Conservation (phyloP, 1,139 yeast species). For the Taphrina wiesneri region DNA sequence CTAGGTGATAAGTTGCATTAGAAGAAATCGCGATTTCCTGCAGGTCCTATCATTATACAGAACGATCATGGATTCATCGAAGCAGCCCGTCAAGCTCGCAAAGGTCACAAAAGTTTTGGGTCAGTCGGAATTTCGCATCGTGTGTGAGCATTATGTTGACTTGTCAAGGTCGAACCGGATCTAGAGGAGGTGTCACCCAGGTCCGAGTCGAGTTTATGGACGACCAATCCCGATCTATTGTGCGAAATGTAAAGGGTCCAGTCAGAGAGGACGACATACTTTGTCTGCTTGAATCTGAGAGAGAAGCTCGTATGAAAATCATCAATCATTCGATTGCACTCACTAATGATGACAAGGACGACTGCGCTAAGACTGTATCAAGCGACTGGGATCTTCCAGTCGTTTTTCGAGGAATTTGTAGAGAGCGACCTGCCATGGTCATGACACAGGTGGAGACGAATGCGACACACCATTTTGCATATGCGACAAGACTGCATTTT, state of each 20-base stretch:
- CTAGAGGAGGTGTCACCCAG: slow-evolving; percentile 64
- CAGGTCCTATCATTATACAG: not conserved
- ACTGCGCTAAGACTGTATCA: not conserved
- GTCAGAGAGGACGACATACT: slow-evolving; percentile 99
- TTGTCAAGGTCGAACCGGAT: slow-evolving; percentile 50
- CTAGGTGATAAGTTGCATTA: not conserved
- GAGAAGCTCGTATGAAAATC: slow-evolving; percentile 77
- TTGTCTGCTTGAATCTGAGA: slow-evolving; percentile 99
- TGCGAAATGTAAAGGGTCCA: slow-evolving; percentile 99
- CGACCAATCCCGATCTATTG: slow-evolving; percentile 96
- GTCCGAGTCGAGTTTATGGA: slow-evolving; percentile 99
- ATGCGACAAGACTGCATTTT: slow-evolving; percentile 6
- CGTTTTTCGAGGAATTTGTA: not conserved
- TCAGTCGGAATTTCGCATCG: not conserved
- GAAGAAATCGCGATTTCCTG: not conserved
- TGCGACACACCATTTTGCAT: slow-evolving; percentile 4
- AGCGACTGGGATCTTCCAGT: not conserved
- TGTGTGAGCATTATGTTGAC: not conserved
- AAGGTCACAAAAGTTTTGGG: slow-evolving; percentile 97
- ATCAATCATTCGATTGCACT: not conserved
- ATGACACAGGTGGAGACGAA: slow-evolving; percentile 2
- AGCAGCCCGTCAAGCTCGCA: slow-evolving; percentile 92
- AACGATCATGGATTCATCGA: slow-evolving; percentile 41
- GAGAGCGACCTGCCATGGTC: slow-evolving; percentile 6
- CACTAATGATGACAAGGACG: slow-evolving; percentile 16